Evolutionary conservation across 208 protist species (phyloP).

Genomic region (Trypanosomatidae sp.): DNA sequence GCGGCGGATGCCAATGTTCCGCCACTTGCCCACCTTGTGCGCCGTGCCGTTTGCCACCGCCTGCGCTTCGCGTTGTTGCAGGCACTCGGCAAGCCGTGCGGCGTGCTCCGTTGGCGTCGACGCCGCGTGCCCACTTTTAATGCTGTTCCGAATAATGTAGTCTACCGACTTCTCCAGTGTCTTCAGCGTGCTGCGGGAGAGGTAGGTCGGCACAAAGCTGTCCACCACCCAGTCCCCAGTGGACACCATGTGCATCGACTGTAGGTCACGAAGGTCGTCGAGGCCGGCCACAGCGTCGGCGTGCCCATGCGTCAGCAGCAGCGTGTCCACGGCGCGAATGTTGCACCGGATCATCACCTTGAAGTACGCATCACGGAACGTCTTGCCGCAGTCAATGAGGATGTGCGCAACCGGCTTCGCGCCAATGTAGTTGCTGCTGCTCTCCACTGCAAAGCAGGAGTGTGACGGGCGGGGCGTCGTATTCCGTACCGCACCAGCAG

Average conservation of each 20-base stretch:
- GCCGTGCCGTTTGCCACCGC: conserved; percentile 13
- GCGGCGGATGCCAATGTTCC: conserved; percentile 80
- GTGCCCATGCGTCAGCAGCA: conserved; percentile 90
- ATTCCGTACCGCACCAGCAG: neutral
- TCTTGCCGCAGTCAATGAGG: conserved; percentile 91
- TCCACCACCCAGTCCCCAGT: conserved; percentile 66
- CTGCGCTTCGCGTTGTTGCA: conserved; percentile 16
- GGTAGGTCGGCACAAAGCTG: conserved; percentile 75
- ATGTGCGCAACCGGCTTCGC: conserved; percentile 43
- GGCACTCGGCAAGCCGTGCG: conserved; percentile 14
- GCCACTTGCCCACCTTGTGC: conserved; percentile 30
- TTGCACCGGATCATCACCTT: conserved; percentile 65
- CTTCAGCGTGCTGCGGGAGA: conserved; percentile 43
- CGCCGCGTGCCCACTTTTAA: conserved; percentile 19
- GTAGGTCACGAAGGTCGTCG: conserved; percentile 91
- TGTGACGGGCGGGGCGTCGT: conserved; percentile 13
- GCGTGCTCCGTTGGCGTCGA: conserved; percentile 29
- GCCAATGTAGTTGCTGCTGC: conserved; percentile 30
- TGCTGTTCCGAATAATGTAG: conserved; percentile 84
- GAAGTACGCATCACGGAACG: conserved; percentile 91
- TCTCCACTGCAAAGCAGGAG: conserved; percentile 22
- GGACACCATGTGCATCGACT: conserved; percentile 57
- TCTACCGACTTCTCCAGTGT: conserved; percentile 41
- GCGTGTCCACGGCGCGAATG: conserved; percentile 64
- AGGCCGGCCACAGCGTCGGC: conserved; percentile 81